Evolutionary conservation across 306 rosid genomes (phyloP), one percentile per base, ranked within the genome.

Genomic region (Clitoria ternatea): DNA sequence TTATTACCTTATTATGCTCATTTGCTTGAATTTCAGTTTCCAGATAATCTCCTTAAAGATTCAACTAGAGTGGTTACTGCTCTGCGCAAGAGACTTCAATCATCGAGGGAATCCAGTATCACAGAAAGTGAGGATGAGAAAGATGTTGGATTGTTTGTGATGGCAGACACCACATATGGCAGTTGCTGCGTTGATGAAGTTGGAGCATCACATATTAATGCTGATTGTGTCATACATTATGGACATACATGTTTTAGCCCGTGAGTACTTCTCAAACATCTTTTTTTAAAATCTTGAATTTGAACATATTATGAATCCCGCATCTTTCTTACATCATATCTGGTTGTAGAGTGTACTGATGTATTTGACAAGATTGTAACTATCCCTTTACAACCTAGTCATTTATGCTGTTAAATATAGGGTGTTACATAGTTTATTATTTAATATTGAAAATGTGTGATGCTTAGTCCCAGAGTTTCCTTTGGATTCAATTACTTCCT

Each of bases 181-280:
- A 93, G 94, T 74, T 93, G 98, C 56, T 90, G 98, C 60, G 83
- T 90, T 47, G 98, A 93, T 79, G 98, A 88, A 84, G 97, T 90
- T 27, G 98, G 94, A 76, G 98, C 97, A 3, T 84, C 92, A 37
- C 97, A 85, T 33, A 81, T 76, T 3, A 79, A 80, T 52, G 97
- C 96, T 39, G 87, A 93, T 66, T 84, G 81, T 74, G 96, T 90
- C 45, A 80, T 93, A 54, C 97, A 93, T 79, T 93, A 93, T 77
- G 97, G 98, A 22, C 97, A 90, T 65, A 77, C 98, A 0, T 93
- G 98, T 79, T 80, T 90, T 82, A 93, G 97, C 73, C 92, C 92
- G 97, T 93, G 53, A 85, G 98, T 86, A 10, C 29, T 73, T 20
- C 36, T 45, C 10, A 26, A 35, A 44, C 35, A 22, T 7, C 7